Conservation (phyloP, 164 flowering plant genomes). For the Chloranthus sessilifolius region DNA sequence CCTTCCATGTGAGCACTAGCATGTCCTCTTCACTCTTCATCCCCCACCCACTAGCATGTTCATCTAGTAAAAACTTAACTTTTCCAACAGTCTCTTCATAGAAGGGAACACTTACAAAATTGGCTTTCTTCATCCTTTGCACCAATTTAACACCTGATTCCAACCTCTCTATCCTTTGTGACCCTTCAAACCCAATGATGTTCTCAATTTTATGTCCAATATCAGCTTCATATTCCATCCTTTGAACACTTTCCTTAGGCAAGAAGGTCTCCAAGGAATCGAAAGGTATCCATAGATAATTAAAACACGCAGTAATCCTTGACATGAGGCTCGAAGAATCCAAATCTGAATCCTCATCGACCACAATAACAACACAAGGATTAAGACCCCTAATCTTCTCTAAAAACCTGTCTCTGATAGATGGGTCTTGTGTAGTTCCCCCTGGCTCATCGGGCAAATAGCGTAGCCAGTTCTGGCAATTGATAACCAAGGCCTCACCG, state of each 20-base stretch:
- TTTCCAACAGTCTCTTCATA: constrained; percentile 55
- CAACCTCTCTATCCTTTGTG: constrained; percentile 55
- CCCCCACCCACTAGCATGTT: constrained; percentile 90
- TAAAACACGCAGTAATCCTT: constrained; percentile 56
- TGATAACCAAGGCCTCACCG: constrained; percentile 62
- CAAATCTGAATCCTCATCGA: constrained; percentile 67
- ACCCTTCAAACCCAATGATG: constrained; percentile 59
- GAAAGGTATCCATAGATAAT: constrained; percentile 78
- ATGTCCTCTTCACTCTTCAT: constrained; percentile 78
- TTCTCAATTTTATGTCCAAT: constrained; percentile 70
- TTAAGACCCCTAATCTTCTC: constrained; percentile 36
- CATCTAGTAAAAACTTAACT: constrained; percentile 56
- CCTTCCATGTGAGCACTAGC: constrained; percentile 83
- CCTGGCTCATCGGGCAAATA: constrained; percentile 44
- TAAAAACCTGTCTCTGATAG: constrained; percentile 44
- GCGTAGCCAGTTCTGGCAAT: constrained; percentile 70
- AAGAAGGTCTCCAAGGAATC: constrained; percentile 75
- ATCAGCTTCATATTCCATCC: constrained; percentile 63
- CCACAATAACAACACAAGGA: constrained; percentile 43
- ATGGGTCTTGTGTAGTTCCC: constrained; percentile 8
- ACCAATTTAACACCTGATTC: constrained; percentile 38
- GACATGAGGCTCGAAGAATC: constrained; percentile 45
- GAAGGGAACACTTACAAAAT: constrained; percentile 40
- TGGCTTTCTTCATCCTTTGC: constrained; percentile 41
- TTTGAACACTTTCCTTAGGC: constrained; percentile 58